phyloP scores from a whole-genome alignment of 371 early-diverging fungal genomes.

The Circinella minor region DNA sequence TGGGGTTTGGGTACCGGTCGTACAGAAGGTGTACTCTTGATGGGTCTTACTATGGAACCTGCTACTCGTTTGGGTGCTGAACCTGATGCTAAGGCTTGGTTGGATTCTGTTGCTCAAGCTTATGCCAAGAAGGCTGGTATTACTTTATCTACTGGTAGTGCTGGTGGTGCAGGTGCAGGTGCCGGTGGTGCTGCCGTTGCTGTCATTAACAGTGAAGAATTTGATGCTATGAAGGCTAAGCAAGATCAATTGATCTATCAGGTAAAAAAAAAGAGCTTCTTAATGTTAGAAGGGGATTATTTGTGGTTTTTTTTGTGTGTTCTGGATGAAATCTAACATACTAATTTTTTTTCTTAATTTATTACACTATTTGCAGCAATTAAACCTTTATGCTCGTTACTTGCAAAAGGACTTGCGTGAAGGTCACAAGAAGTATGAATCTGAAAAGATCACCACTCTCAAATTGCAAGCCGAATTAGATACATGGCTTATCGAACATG shows the following conservation, averaged over 20 bases:
- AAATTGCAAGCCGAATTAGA: conserved; percentile 87
- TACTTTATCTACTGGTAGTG: conserved; percentile 65
- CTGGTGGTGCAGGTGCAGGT: conserved; percentile 61
- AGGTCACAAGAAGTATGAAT: conserved; percentile 74
- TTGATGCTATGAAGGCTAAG: conserved; percentile 82
- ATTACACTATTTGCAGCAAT: conserved; percentile 52
- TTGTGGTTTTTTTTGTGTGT: too few species aligned
- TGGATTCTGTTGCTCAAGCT: conserved; percentile 77
- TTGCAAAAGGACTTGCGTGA: conserved; percentile 86
- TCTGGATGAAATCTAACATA: too few species aligned
- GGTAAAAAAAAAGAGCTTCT: conserved; percentile 2
- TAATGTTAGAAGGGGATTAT: neutral
- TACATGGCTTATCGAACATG: conserved; percentile 89
- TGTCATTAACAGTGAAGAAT: conserved; percentile 89
- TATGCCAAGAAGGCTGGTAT: conserved; percentile 86
- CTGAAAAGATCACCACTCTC: conserved; percentile 67
- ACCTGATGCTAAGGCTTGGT: conserved; percentile 89
- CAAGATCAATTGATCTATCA: conserved; percentile 80
- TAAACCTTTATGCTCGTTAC: conserved; percentile 88
- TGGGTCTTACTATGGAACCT: conserved; percentile 89
- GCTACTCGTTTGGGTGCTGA: conserved; percentile 79
- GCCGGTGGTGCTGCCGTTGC: conserved; percentile 67
- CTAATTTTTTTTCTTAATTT: neutral
- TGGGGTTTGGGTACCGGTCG: conserved; percentile 91
- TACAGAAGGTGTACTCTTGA: conserved; percentile 80